Evolutionary conservation across 1,284 basidiomycete species (phyloP), one percentile per base, ranked within the genome.

Genomic region (Xerocomus minutiporus): DNA sequence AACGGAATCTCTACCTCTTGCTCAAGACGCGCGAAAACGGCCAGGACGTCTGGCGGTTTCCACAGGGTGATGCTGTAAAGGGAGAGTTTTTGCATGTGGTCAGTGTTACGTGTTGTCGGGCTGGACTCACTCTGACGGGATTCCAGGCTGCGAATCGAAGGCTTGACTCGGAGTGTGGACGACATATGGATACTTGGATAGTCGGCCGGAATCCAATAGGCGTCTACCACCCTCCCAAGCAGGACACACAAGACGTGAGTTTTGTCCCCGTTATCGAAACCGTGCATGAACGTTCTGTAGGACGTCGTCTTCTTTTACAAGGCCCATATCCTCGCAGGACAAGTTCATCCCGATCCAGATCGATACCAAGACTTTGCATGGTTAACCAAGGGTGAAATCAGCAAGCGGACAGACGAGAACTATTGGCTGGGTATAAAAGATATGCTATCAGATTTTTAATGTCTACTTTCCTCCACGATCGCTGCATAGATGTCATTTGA

Each of bases 361-460:
- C 69, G 70, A 50, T 74, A 88, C 52, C 73, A 76, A 47, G 89
- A 91, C 61, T 93, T 91, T 73, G 91, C 88, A 20, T 95, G 92
- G 92, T 75, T 94, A 57, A 93, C 91, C 52, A 91, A 92, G 71
- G 81, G 93, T 67, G 92, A 95, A 75, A 84, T 94, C 48, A 73
- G 84, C 66, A 71, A 79, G 39, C 77, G 76, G 42, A 82, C 91
- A 29, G 76, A 82, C 47, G 65, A 70, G 56, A 70, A 78, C 53
- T 93, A 93, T 63, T 94, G 91, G 91, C 65, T 76, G 45, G 79
- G 81, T 53, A 75, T 92, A 59, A 85, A 85, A 70, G 86, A 90
- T 64, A 85, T 93, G 69, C 74, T 94, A 59, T 89, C 88, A 50
- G 85, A 89, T 54, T 70, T 70, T 44, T 67, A 60, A 60, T 49